A percentile compares a stretch with the other conserved stretches of the same genome.
phyloP scores from a whole-genome alignment of 1,284 basidiomycete species.

The Pascua guehoae region DNA sequence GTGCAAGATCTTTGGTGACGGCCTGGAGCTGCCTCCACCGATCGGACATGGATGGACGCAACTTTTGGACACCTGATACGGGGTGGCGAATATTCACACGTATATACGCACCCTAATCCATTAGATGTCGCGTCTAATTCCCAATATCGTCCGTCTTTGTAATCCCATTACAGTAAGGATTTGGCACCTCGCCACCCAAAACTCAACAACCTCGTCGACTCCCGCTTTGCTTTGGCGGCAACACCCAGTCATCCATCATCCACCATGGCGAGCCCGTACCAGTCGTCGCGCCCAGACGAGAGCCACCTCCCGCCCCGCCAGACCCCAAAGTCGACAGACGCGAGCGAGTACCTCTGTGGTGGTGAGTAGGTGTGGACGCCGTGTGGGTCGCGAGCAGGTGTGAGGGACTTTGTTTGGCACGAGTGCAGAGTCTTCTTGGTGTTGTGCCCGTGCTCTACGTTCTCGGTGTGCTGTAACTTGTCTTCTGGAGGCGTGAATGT shows the following conservation, averaged over 20 bases:
- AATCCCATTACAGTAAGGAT: not conserved
- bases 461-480: not conserved
- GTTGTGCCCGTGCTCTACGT: not conserved
- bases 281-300: conserved; percentile 26
- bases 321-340: conserved; percentile 43
- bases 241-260: not conserved
- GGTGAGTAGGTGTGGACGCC: conserved; percentile 55
- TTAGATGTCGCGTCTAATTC: not conserved
- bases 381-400: not conserved
- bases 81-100: no score
- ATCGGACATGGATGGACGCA: not conserved
- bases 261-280: conserved; percentile 43
- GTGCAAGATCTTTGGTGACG: no score
- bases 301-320: conserved; percentile 31
- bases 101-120: not conserved
- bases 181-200: conserved; percentile 3
- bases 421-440: not conserved
- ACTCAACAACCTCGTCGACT: not conserved
- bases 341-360: conserved; percentile 90
- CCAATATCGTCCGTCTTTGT: not conserved
- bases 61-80: conserved; percentile 8
- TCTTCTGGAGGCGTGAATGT: not conserved
- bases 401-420: not conserved
- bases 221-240: not conserved
- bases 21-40: no score